Conservation (phyloP, 306 rosid genomes). For the Lathyrus aphaca region DNA sequence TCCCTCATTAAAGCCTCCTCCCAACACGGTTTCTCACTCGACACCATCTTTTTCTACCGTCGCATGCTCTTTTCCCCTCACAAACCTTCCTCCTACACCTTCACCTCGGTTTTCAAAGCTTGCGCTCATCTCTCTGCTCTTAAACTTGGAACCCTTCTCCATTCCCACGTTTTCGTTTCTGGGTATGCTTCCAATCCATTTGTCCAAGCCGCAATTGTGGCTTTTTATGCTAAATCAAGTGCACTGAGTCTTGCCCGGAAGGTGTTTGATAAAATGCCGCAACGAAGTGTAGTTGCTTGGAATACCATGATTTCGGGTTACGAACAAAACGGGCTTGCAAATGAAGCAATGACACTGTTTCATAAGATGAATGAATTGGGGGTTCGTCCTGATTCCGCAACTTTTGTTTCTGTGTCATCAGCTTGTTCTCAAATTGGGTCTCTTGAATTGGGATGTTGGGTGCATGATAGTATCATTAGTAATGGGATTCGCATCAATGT, state of each 20-base stretch:
- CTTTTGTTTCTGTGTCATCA: conserved; percentile 64
- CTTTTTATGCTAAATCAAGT: conserved; percentile 60
- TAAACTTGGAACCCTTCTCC: conserved; percentile 52
- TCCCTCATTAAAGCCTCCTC: conserved; percentile 71
- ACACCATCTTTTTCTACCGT: conserved; percentile 63
- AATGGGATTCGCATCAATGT: conserved; percentile 56
- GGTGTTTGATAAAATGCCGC: conserved; percentile 71
- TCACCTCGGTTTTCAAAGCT: conserved; percentile 86
- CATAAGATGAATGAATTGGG: conserved; percentile 49
- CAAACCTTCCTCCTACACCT: conserved; percentile 68
- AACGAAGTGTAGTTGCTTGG: conserved; percentile 75
- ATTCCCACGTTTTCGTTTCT: conserved; percentile 62
- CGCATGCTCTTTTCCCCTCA: conserved; percentile 58
- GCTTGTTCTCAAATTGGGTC: conserved; percentile 88
- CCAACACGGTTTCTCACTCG: conserved; percentile 56
- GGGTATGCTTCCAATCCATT: conserved; percentile 69
- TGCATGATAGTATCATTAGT: conserved; percentile 56
- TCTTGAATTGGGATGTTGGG: conserved; percentile 67
- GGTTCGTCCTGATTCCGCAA: conserved; percentile 63
- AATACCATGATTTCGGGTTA: conserved; percentile 84
- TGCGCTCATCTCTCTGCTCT: conserved; percentile 70
- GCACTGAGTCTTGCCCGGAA: conserved; percentile 51
- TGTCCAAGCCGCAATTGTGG: conserved; percentile 67
- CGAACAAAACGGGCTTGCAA: conserved; percentile 70
- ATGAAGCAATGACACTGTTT: conserved; percentile 62